Evolutionary conservation across 2,329 filamentous ascomycete genomes (phyloP).

Genomic region (Penicillium sp.): DNA sequence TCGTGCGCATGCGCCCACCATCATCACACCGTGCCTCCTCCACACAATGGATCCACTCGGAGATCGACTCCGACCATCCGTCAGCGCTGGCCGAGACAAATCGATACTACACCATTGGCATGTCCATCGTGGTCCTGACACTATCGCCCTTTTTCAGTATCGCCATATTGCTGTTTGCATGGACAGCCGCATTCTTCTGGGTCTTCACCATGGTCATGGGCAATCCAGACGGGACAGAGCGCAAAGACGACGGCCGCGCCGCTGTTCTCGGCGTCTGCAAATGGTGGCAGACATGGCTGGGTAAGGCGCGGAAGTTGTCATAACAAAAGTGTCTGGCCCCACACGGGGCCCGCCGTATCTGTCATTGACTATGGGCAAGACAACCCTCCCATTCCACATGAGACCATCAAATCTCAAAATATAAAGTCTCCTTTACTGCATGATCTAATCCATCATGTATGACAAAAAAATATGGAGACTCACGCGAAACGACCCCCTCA

Average conservation of each 20-base stretch:
- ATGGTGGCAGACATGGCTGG: conserved; percentile 67
- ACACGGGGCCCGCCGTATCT: conserved; percentile 1
- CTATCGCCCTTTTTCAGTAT: conserved; percentile 63
- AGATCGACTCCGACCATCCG: conserved; percentile 41
- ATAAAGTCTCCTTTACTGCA: conserved; percentile 4
- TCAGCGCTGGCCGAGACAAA: conserved; percentile 36
- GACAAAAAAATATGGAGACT: conserved; percentile 13
- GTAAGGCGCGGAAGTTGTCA: conserved; percentile 37
- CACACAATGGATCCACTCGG: conserved; percentile 49
- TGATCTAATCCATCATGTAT: not conserved
- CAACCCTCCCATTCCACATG: not conserved
- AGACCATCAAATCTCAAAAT: not conserved
- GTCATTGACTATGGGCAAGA: conserved; percentile 5
- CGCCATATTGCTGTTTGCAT: conserved; percentile 62
- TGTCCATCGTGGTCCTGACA: conserved; percentile 59
- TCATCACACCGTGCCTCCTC: conserved; percentile 34
- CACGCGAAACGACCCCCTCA: conserved; percentile 23
- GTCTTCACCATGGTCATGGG: conserved; percentile 66
- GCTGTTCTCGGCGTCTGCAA: conserved; percentile 63
- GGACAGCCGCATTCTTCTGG: conserved; percentile 68
- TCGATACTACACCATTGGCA: conserved; percentile 43
- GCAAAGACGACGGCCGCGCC: conserved; percentile 65
- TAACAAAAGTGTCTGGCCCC: conserved; percentile 3
- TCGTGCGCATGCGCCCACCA: conserved; percentile 38
- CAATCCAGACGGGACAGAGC: conserved; percentile 65